phyloP scores from a whole-genome alignment of 768 basidiomycete species.

The Chiua virens region DNA sequence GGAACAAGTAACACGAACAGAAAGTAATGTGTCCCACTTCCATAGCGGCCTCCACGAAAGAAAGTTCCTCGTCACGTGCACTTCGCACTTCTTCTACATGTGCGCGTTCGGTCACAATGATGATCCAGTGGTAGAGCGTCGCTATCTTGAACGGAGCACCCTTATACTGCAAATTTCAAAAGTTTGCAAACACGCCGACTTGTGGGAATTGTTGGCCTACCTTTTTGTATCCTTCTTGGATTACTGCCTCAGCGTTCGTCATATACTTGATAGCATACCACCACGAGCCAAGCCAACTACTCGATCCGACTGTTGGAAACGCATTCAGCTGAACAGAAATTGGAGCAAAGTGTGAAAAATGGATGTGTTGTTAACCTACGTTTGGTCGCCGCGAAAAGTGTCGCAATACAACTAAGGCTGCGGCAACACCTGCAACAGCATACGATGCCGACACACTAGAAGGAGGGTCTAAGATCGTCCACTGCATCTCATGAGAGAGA shows the following conservation, averaged over 20 bases:
- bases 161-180: slow-evolving; percentile 19
- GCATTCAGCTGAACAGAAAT: slow-evolving; percentile 15
- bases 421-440: not conserved
- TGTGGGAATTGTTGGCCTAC: slow-evolving; percentile 6
- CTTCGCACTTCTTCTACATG: slow-evolving; percentile 40
- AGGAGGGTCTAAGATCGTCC: not conserved
- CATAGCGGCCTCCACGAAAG: too few species aligned
- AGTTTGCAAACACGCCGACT: slow-evolving; percentile 2
- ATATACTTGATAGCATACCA: slow-evolving; percentile 17
- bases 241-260: slow-evolving; percentile 15
- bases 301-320: slow-evolving; percentile 31
- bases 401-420: not conserved
- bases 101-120: slow-evolving; percentile 32
- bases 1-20: too few species aligned
- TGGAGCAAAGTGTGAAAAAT: not conserved
- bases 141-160: slow-evolving; percentile 32
- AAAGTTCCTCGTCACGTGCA: too few species aligned
- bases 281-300: slow-evolving; percentile 27
- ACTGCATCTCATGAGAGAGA: not conserved
- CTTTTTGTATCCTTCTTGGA: slow-evolving; percentile 33
- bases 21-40: too few species aligned
- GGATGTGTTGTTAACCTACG: not conserved
- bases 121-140: slow-evolving; percentile 31
- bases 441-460: not conserved
- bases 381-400: not conserved